Percentiles rank a stretch among this genome's conserved stretches.
Evolutionary conservation across 768 basidiomycete species (phyloP).

Genomic region (Leccinellum rugosiceps): DNA sequence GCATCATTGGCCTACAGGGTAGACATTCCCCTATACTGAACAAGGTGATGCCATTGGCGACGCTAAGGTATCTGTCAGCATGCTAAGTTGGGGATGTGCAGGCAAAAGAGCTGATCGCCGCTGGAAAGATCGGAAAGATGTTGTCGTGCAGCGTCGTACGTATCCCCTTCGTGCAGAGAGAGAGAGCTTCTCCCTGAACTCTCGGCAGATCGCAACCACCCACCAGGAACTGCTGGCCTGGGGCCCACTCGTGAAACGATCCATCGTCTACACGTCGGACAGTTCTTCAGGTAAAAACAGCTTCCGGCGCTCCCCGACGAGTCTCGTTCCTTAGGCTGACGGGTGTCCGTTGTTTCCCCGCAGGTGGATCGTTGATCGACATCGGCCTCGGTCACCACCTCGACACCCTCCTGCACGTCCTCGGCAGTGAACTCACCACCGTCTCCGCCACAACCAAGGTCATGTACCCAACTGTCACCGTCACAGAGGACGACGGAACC

Average conservation of each 20-base stretch:
- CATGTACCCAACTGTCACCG: constrained; percentile 1
- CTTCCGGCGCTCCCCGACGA: neutral
- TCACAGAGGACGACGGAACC: constrained; percentile 4
- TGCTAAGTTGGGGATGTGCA: neutral
- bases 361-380: constrained; percentile 3
- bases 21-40: constrained; percentile 12
- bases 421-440: constrained; percentile 1
- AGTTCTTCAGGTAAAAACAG: neutral
- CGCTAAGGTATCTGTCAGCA: no score
- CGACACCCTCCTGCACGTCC: constrained; percentile 5
- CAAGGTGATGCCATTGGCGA: neutral
- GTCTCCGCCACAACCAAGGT: constrained; percentile 2
- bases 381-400: constrained; percentile 3
- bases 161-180: neutral
- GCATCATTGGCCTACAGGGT: constrained; percentile 8
- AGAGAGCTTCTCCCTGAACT: neutral
- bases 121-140: constrained; percentile 7
- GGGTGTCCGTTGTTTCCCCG: neutral
- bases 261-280: neutral
- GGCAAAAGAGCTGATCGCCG: constrained; percentile 8
- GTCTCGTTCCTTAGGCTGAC: neutral
- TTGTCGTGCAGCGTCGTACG: constrained; percentile 11
- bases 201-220: neutral
- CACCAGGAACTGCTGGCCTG: neutral
- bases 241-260: constrained; percentile 3